Evolutionary conservation across 495 filamentous ascomycete genomes (phyloP), one percentile per base, ranked within the genome.

Genomic region (Acidiella bohemica): DNA sequence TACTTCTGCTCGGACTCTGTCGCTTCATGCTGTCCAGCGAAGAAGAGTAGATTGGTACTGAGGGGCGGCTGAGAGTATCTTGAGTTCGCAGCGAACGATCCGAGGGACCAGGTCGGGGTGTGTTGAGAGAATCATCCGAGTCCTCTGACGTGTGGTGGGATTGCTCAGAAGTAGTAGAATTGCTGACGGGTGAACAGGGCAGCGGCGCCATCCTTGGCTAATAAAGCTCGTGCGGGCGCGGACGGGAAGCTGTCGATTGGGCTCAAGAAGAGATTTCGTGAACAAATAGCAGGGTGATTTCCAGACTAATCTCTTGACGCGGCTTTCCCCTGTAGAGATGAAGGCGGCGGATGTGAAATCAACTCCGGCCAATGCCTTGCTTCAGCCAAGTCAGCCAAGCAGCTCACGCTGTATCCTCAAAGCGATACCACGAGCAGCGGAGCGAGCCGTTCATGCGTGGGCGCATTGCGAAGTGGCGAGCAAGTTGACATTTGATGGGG

Each of bases 61-160:
- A 31, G 3, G 45, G 45, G 25, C 26, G n/a, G 29, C 46, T 49
- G 31, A 49, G 39, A 20, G 42, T 42, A 5, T 3, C 45, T 19
- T 14, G 23, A 13, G 39, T 42, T 7, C 45, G 32, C 31, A 33
- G 26, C 4, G 19, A 16, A 10, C 39, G 46, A 35, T 49, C 46
- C 9, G 39, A 17, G 2, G 46, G 46, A 6, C 46, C 46, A 14
- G 42, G 37, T 38, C 42, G 43, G 3, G 39, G 48, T 2, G 43
- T 51, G 18, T 31, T 51, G 26, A 47, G 50, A 24, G 46, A 49
- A 28, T 42, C 46, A 24, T 49, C 46, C n/a, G 39, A 38, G 23
- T 49, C 46, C 17, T 32, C 44, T 5, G 40, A 35, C 4, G 30
- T 27, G 1, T 30, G 31, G 17, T 26, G 30, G 2, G 40, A 42